Conservation (phyloP, 2,329 filamentous ascomycete species). For the Dothideomycetes sp. region DNA sequence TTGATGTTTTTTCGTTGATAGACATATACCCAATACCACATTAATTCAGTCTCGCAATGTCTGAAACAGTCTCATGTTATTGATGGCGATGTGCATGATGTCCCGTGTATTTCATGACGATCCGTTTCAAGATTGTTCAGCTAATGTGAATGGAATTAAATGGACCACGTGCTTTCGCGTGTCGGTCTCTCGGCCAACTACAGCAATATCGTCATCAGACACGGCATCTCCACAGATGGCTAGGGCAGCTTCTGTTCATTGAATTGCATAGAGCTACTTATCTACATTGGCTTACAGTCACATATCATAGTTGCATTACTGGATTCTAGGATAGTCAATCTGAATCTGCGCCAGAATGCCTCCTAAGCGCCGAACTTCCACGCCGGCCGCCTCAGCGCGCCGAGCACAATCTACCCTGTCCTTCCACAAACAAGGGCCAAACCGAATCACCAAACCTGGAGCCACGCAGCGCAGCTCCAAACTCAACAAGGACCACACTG, state of each 20-base stretch:
- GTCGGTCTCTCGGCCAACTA: neutral
- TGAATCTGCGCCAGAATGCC: constrained; percentile 25
- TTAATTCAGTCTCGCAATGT: too few relatives aligned
- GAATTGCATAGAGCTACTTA: neutral
- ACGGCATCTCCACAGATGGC: neutral
- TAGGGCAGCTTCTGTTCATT: neutral
- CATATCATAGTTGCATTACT: too few relatives aligned
- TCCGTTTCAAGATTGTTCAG: too few relatives aligned
- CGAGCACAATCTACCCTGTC: constrained; percentile 46
- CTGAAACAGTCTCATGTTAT: too few relatives aligned
- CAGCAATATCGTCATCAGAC: neutral
- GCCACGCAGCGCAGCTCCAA: constrained; percentile 23
- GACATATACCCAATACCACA: too few relatives aligned
- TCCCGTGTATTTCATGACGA: too few relatives aligned
- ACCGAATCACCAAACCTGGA: constrained; percentile 48
- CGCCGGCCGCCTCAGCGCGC: constrained; percentile 34
- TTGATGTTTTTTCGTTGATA: too few relatives aligned
- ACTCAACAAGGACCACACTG: constrained; percentile 27
- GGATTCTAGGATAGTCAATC: neutral
- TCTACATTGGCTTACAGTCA: neutral
- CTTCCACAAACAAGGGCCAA: constrained; percentile 41
- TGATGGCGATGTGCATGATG: too few relatives aligned
- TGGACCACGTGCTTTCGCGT: neutral
- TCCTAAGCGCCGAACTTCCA: constrained; percentile 28
- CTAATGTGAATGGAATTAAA: too few relatives aligned